These are phyloP conservation scores for Talaromyces trachyspermus DNA, from an alignment of 495 filamentous ascomycete genomes.

Conservation along the genomic window DNA sequence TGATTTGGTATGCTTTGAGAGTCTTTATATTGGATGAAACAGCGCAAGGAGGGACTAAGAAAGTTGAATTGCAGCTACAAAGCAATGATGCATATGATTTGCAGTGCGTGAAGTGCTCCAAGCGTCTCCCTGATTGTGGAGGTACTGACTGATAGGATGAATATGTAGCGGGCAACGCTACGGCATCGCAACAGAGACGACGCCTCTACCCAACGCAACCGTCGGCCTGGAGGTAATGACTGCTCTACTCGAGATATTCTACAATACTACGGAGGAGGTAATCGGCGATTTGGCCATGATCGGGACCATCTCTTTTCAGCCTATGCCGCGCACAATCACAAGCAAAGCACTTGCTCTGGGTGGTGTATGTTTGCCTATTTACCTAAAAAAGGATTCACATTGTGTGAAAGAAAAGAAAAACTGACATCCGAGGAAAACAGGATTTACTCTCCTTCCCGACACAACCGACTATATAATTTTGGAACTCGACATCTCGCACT, in stretches of 20 bases:
- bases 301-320: constrained; percentile 49
- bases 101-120: constrained; percentile 16
- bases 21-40: background rate
- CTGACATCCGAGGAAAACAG: constrained; percentile 13
- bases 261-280: constrained; percentile 32
- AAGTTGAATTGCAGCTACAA: constrained; percentile 19
- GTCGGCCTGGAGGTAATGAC: constrained; percentile 35
- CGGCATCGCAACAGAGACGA: constrained; percentile 51
- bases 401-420: no score
- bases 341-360: constrained; percentile 39
- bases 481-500: constrained; percentile 50
- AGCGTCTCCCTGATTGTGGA: background rate
- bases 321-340: constrained; percentile 44
- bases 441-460: constrained; percentile 45
- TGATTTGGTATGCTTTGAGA: constrained; percentile 32
- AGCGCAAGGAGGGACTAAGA: background rate
- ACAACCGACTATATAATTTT: constrained; percentile 48
- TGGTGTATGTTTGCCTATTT: constrained; percentile 22
- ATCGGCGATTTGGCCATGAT: constrained; percentile 40
- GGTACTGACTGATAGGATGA: constrained; percentile 8
- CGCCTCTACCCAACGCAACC: constrained; percentile 39
- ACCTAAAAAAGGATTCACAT: no score
- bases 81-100: constrained; percentile 32
- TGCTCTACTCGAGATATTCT: constrained; percentile 45
- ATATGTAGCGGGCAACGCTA: constrained; percentile 37